Conservation (phyloP, 106 monocot species). For the Hemerocallis citrina region DNA sequence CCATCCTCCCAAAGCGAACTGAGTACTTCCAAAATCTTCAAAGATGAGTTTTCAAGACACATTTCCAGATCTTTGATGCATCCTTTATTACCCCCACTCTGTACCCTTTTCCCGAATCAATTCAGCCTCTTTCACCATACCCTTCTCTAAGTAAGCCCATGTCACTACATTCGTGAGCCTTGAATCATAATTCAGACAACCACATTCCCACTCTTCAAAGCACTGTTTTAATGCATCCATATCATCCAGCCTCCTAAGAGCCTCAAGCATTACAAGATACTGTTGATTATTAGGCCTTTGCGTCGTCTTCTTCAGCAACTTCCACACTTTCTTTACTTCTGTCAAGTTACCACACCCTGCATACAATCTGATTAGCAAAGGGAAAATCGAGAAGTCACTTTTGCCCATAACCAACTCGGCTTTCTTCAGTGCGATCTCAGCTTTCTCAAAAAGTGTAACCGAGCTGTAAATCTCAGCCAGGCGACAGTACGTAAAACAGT, state of each 20-base stretch:
- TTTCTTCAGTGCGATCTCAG: conserved; percentile 25
- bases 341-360: conserved; percentile 20
- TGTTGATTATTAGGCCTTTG: conserved; percentile 24
- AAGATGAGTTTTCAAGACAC: no score
- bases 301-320: conserved; percentile 18
- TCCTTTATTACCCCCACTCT: no score
- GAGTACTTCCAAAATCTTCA: no score
- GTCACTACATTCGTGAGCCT: conserved; percentile 27
- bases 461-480: conserved; percentile 30
- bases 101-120: conserved; percentile 5
- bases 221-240: conserved; percentile 15
- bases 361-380: conserved; percentile 34
- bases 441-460: conserved; percentile 21
- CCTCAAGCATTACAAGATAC: conserved; percentile 33
- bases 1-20: no score
- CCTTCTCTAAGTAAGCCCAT: conserved; percentile 26
- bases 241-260: conserved; percentile 26
- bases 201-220: conserved; percentile 34
- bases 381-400: conserved; percentile 22
- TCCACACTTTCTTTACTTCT: conserved; percentile 34
- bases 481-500: conserved; percentile 32
- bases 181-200: conserved; percentile 19
- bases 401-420: conserved; percentile 26
- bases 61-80: no score
- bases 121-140: conserved; percentile 29